Conservation (phyloP, 2,329 filamentous ascomycete species). For the Penicillium brevicompactum region DNA sequence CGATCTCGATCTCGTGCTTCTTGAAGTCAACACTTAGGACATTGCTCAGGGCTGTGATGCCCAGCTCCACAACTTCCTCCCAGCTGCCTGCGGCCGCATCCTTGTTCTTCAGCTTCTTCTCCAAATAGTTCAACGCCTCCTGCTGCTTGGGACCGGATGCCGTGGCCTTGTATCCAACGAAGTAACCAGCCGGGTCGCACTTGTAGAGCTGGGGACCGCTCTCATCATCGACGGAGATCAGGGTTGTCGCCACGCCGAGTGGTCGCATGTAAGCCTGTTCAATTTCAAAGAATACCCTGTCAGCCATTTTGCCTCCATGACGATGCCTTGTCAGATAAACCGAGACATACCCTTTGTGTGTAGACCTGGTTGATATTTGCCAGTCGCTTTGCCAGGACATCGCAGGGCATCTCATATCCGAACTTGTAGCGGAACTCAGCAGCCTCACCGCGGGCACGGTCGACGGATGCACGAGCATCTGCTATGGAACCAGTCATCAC, state of each 20-base stretch:
- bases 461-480: constrained; percentile 90
- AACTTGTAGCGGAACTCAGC: constrained; percentile 98
- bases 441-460: constrained; percentile 90
- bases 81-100: constrained; percentile 87
- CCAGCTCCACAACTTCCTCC: constrained; percentile 97
- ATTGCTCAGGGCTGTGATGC: constrained; percentile 91
- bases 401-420: constrained; percentile 99
- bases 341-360: constrained; percentile 78
- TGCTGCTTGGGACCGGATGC: constrained; percentile 97
- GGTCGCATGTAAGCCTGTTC: constrained; percentile 92
- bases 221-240: constrained; percentile 92
- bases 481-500: constrained; percentile 99
- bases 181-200: constrained; percentile 97
- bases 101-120: constrained; percentile 99
- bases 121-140: constrained; percentile 95
- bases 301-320: not conserved
- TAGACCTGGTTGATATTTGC: constrained; percentile 99
- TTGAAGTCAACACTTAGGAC: constrained; percentile 99
- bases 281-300: constrained; percentile 1
- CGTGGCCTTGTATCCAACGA: constrained; percentile 97
- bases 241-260: constrained; percentile 89
- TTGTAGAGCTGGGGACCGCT: constrained; percentile 95
- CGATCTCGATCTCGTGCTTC: constrained; percentile 97
- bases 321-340: not conserved
- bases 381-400: constrained; percentile 92